phyloP scores from a whole-genome alignment of 495 filamentous ascomycete genomes.

The Hypoxylon subgilvum region DNA sequence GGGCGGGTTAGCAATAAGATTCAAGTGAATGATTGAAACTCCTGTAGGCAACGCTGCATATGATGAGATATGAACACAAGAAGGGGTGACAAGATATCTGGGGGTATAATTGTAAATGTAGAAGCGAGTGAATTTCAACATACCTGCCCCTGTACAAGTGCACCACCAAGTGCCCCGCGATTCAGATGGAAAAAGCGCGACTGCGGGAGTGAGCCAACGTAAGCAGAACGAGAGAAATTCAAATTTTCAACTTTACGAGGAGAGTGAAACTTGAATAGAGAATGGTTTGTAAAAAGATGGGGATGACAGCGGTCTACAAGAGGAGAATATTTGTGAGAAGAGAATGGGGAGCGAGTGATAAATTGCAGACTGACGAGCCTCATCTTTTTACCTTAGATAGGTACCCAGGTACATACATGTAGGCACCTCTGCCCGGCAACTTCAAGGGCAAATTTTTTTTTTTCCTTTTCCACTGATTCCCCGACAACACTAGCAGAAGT shows the following conservation, averaged over 20 bases:
- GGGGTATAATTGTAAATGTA: constrained; percentile 5
- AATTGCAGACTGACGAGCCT: constrained; percentile 1
- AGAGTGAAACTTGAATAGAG: too few species aligned
- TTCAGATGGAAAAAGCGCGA: constrained; percentile 12
- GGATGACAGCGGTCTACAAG: not conserved
- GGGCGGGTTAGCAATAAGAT: not conserved
- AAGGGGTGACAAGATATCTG: not conserved
- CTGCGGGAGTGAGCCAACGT: constrained; percentile 16
- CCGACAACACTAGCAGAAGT: constrained; percentile 11
- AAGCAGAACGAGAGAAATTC: not conserved
- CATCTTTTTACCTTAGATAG: constrained; percentile 10
- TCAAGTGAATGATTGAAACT: not conserved
- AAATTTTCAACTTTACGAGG: too few species aligned
- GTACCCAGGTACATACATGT: not conserved
- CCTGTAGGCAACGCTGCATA: too few species aligned
- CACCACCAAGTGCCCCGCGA: constrained; percentile 31
- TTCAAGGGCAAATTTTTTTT: constrained; percentile 21
- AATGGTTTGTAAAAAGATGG: not conserved
- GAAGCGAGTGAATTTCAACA: constrained; percentile 25
- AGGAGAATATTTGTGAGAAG: constrained; percentile 7
- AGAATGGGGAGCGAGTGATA: constrained; percentile 20
- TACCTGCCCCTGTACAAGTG: constrained; percentile 30
- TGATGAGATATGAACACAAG: not conserved
- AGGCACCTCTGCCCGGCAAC: constrained; percentile 4
- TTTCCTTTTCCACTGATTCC: not conserved